Evolutionary conservation across 768 basidiomycete species (phyloP).

Genomic region (Rhodosporidiobolus odoratus): DNA sequence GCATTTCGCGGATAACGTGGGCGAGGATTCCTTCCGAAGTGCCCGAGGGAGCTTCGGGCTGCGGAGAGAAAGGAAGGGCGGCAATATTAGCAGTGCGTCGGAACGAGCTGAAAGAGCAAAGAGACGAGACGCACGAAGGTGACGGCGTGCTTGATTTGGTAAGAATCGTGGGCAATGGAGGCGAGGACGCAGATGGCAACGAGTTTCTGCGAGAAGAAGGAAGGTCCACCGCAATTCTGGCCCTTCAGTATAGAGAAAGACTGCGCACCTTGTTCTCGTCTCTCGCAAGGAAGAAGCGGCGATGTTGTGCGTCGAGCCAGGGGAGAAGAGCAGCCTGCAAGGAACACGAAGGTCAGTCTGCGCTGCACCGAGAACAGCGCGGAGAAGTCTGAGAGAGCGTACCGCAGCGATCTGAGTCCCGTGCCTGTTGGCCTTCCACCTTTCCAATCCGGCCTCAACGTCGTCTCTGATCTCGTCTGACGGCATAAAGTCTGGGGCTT

Average conservation of each 20-base stretch:
- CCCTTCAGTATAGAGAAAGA: background rate
- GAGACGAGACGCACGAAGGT: constrained; percentile 18
- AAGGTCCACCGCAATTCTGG: background rate
- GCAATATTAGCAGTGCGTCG: background rate
- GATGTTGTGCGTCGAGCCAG: constrained; percentile 29
- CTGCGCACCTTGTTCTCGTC: constrained; percentile 24
- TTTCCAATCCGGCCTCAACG: constrained; percentile 25
- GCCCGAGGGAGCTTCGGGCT: constrained; percentile 33
- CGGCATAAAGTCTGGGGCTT: constrained; percentile 12
- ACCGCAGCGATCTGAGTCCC: constrained; percentile 37
- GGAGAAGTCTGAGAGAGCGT: background rate
- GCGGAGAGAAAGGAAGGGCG: background rate
- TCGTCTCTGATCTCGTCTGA: constrained; percentile 43
- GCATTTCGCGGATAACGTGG: constrained; percentile 30
- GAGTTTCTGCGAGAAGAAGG: constrained; percentile 8
- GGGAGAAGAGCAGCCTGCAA: constrained; percentile 19
- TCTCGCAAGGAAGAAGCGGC: constrained; percentile 30
- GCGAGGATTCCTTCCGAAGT: constrained; percentile 29
- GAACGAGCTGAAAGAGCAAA: background rate
- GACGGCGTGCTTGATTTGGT: constrained; percentile 37
- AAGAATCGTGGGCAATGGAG: constrained; percentile 20
- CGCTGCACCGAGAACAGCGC: no score
- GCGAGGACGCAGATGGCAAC: constrained; percentile 36
- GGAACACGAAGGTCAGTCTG: background rate
- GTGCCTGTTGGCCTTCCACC: constrained; percentile 20